Evolutionary conservation across 345 rosid genomes (phyloP).

Genomic region (Xanthoceras sorbifolium): DNA sequence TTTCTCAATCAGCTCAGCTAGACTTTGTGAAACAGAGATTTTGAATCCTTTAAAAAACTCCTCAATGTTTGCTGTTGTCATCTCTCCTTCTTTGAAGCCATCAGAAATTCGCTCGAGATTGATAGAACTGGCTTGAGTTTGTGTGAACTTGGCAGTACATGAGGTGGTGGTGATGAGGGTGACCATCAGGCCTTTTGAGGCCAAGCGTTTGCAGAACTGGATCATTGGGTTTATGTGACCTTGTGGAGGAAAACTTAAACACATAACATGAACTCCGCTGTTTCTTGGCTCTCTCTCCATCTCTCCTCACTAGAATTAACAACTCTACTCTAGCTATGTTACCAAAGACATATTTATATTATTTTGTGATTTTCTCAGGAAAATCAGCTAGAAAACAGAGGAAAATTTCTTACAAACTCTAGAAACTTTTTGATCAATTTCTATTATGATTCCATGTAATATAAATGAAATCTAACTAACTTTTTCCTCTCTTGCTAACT

Average conservation of each 20-base stretch:
- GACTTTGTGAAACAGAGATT: slow-evolving; percentile 19
- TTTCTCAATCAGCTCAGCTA: slow-evolving; percentile 36
- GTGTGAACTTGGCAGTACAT: slow-evolving; percentile 17
- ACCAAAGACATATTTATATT: too few relatives aligned
- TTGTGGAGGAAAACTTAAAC: slow-evolving; percentile 26
- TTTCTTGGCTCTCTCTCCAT: neutral
- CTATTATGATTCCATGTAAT: too few relatives aligned
- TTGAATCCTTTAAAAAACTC: slow-evolving; percentile 28
- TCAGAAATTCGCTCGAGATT: slow-evolving; percentile 29
- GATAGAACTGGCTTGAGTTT: slow-evolving; percentile 25
- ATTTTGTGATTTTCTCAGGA: too few relatives aligned
- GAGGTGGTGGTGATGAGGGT: slow-evolving; percentile 17
- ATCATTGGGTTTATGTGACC: slow-evolving; percentile 41
- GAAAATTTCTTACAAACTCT: too few relatives aligned
- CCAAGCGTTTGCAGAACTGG: slow-evolving; percentile 30
- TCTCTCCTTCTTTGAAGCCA: slow-evolving; percentile 34
- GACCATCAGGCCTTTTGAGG: slow-evolving; percentile 29
- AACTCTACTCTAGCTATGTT: too few relatives aligned
- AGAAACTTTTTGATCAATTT: too few relatives aligned
- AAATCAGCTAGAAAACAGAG: too few relatives aligned
- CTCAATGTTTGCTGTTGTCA: slow-evolving; percentile 18
- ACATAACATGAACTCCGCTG: slow-evolving; percentile 12
- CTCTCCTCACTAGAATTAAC: neutral
- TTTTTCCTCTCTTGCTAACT: too few relatives aligned
- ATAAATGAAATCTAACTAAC: too few relatives aligned